phyloP scores from a whole-genome alignment of 106 monocot genomes.

The Apostasia ramifera region DNA sequence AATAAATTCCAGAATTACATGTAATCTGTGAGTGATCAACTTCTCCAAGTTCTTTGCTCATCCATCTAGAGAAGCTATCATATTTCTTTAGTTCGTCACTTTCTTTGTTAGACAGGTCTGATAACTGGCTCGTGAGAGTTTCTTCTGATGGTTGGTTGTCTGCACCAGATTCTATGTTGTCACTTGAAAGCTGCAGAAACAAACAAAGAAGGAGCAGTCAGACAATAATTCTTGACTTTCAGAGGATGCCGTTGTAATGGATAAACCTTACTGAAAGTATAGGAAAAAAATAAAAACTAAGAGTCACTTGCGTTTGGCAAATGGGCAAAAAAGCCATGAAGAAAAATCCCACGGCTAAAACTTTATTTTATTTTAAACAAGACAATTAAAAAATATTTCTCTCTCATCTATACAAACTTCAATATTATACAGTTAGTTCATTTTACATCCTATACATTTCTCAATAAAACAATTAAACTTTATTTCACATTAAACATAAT shows the following conservation, averaged over 20 bases:
- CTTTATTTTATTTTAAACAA: too few relatives aligned
- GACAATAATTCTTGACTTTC: background rate
- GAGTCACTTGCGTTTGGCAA: too few relatives aligned
- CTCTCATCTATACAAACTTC: too few relatives aligned
- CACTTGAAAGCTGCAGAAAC: background rate
- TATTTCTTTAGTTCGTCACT: constrained; percentile 73
- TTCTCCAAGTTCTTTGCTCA: constrained; percentile 89
- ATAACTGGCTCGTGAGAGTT: background rate
- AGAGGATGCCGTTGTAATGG: background rate
- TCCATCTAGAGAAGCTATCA: constrained; percentile 93
- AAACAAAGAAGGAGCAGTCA: background rate
- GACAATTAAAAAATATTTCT: too few relatives aligned
- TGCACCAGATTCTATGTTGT: background rate
- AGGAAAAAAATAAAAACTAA: too few relatives aligned
- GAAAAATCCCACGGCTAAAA: too few relatives aligned
- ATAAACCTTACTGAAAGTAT: background rate
- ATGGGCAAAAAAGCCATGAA: background rate
- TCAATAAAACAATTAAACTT: too few relatives aligned
- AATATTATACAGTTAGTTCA: too few relatives aligned
- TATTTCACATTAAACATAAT: too few relatives aligned
- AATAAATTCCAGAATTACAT: constrained; percentile 45
- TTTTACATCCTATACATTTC: too few relatives aligned
- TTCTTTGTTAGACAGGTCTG: constrained; percentile 39
- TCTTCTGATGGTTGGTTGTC: background rate
- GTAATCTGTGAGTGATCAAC: constrained; percentile 54